Percentiles rank a stretch among this genome's conserved stretches.
Evolutionary conservation across 2,329 filamentous ascomycete genomes (phyloP).

Genomic region (Aspergillus pseudoglaucus): DNA sequence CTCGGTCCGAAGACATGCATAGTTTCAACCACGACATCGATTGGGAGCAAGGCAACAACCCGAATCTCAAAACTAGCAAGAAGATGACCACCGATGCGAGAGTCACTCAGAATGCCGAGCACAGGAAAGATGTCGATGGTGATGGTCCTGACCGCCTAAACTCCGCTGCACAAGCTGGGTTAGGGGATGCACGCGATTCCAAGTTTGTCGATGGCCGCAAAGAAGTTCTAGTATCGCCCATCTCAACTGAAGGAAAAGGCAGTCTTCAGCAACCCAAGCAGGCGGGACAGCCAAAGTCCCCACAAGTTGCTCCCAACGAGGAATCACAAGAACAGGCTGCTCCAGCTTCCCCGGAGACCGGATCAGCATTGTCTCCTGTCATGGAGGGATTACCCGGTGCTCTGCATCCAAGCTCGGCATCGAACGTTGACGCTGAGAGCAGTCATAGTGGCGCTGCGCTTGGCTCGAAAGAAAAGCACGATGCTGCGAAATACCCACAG

Average conservation of each 20-base stretch:
- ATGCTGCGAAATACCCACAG: conserved; percentile 44
- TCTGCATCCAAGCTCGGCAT: conserved; percentile 63
- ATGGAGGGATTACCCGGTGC: conserved; percentile 16
- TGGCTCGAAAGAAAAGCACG: conserved; percentile 39
- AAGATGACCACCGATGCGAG: conserved; percentile 52
- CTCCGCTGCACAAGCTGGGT: conserved; percentile 53
- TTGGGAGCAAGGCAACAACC: conserved; percentile 53
- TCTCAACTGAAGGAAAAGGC: conserved; percentile 59
- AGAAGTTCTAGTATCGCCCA: conserved; percentile 64
- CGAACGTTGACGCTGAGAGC: conserved; percentile 73
- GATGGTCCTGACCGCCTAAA: conserved; percentile 72
- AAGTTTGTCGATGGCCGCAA: conserved; percentile 56
- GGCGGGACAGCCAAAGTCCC: conserved; percentile 29
- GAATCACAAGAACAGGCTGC: conserved; percentile 11
- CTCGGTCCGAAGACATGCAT: conserved; percentile 49
- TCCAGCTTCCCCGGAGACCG: conserved; percentile 12
- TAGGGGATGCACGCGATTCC: conserved; percentile 64
- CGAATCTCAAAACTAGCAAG: conserved; percentile 49
- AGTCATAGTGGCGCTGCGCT: conserved; percentile 64
- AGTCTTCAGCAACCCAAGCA: conserved; percentile 49
- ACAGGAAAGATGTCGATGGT: conserved; percentile 71
- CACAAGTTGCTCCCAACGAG: conserved; percentile 13
- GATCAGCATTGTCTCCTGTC: conserved; percentile 12
- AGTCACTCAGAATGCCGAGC: conserved; percentile 55
- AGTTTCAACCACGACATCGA: conserved; percentile 74